Conservation (phyloP, 257 asterid genomes). For the Scutellaria minor region DNA sequence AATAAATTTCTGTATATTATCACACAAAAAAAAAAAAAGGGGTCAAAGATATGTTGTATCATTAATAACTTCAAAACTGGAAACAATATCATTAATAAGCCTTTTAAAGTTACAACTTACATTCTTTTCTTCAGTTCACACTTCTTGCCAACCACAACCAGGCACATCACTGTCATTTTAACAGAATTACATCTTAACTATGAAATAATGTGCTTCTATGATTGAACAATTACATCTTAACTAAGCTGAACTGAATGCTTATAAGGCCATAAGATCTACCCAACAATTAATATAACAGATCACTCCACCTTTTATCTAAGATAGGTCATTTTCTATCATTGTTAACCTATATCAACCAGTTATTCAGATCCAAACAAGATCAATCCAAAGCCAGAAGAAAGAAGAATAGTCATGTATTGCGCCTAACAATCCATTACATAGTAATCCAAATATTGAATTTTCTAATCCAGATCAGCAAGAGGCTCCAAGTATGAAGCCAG, state of each 20-base stretch:
- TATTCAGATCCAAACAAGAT: not conserved
- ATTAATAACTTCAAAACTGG: constrained; percentile 4
- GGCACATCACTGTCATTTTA: constrained; percentile 1
- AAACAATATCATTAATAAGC: not conserved
- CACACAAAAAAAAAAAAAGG: no score
- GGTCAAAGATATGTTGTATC: not conserved
- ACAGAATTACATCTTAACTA: not conserved
- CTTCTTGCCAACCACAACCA: not conserved
- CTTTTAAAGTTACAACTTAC: not conserved
- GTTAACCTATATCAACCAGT: not conserved
- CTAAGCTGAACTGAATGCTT: not conserved
- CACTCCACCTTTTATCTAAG: not conserved
- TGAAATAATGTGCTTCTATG: not conserved
- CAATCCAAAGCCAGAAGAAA: not conserved
- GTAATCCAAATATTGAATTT: not conserved
- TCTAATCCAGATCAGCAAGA: not conserved
- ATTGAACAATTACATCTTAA: constrained; percentile 9
- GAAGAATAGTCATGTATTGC: not conserved
- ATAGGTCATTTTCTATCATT: constrained; percentile 1
- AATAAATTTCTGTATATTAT: no score
- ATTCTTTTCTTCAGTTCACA: constrained; percentile 1
- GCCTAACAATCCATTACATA: not conserved
- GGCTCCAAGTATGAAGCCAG: not conserved
- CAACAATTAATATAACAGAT: constrained; percentile 12
- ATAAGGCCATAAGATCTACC: constrained; percentile 5